Percentiles rank a stretch among this genome's conserved stretches.
These are phyloP conservation scores for Alternaria rosae DNA, from an alignment of 2,329 filamentous ascomycete genomes.

Conservation along the genomic window DNA sequence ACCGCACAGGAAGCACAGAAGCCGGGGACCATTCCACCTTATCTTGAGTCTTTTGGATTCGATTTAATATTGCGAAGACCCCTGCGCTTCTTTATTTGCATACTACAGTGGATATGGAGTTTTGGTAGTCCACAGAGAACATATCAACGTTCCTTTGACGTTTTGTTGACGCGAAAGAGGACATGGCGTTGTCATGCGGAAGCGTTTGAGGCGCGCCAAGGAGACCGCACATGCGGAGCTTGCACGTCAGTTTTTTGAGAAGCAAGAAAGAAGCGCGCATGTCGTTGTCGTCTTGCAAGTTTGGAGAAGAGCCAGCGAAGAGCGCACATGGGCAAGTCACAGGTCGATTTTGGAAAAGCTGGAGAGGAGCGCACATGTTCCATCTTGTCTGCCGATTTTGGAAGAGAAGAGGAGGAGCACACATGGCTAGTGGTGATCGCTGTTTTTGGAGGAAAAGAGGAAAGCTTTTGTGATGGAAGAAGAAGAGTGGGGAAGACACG, in stretches of 20 bases:
- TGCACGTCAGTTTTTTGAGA: no score
- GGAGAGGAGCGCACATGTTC: background rate
- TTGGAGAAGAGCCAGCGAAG: background rate
- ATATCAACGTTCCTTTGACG: no score
- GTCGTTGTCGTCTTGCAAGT: background rate
- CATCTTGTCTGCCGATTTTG: no score
- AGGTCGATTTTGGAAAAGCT: background rate
- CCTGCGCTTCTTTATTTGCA: background rate
- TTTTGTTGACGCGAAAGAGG: background rate
- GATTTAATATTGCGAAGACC: background rate
- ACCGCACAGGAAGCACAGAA: background rate
- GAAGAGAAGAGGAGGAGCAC: no score
- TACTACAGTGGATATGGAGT: rapidly evolving
- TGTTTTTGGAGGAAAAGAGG: background rate
- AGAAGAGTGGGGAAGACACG: background rate
- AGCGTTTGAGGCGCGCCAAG: background rate
- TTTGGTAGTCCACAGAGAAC: background rate
- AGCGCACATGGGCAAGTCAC: background rate
- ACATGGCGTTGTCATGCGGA: background rate
- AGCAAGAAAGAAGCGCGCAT: background rate
- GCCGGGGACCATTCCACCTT: background rate
- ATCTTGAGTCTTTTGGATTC: background rate
- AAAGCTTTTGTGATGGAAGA: background rate
- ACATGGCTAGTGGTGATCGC: no score
- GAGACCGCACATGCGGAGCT: background rate